These are phyloP conservation scores for Saitozyma sp. DNA, from an alignment of 768 basidiomycete genomes.

Conservation along the genomic window DNA sequence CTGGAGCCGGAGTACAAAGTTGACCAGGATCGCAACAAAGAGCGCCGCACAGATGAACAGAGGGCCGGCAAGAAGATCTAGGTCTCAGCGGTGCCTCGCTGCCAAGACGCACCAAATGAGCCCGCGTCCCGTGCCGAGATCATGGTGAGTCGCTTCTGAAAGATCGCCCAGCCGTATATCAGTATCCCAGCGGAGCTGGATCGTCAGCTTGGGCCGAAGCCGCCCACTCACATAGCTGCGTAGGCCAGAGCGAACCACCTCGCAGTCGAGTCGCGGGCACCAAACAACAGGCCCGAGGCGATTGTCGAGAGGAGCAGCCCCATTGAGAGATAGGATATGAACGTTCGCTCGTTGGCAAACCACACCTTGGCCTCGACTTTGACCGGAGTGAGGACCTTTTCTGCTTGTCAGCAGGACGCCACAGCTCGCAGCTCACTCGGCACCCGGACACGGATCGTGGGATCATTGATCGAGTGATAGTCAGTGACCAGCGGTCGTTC, in stretches of 20 bases:
- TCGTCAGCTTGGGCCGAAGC: constrained; percentile 1
- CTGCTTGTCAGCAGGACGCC: constrained; percentile 22
- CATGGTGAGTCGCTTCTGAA: constrained; percentile 84
- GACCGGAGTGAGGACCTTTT: constrained; percentile 55
- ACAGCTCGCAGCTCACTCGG: constrained; percentile 33
- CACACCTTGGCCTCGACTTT: constrained; percentile 94
- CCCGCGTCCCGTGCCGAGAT: constrained; percentile 86
- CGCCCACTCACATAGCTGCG: constrained; percentile 67
- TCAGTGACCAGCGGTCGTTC: constrained; percentile 17
- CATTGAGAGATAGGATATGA: constrained; percentile 88
- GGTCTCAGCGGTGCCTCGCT: constrained; percentile 46
- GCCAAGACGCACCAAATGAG: constrained; percentile 68
- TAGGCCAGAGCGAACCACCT: constrained; percentile 79
- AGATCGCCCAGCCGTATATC: constrained; percentile 82
- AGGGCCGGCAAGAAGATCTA: constrained; percentile 77
- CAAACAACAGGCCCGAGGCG: constrained; percentile 81
- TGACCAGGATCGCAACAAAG: constrained; percentile 82
- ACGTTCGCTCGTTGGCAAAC: constrained; percentile 90
- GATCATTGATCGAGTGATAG: constrained; percentile 47
- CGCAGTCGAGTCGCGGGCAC: constrained; percentile 66
- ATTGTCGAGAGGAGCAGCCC: constrained; percentile 80
- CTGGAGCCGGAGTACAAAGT: constrained; percentile 41
- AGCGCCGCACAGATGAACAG: constrained; percentile 75
- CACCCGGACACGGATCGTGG: constrained; percentile 31
- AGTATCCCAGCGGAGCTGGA: constrained; percentile 54